Evolutionary conservation across 768 basidiomycete genomes (phyloP).

Genomic region (Tulasnella sp.): DNA sequence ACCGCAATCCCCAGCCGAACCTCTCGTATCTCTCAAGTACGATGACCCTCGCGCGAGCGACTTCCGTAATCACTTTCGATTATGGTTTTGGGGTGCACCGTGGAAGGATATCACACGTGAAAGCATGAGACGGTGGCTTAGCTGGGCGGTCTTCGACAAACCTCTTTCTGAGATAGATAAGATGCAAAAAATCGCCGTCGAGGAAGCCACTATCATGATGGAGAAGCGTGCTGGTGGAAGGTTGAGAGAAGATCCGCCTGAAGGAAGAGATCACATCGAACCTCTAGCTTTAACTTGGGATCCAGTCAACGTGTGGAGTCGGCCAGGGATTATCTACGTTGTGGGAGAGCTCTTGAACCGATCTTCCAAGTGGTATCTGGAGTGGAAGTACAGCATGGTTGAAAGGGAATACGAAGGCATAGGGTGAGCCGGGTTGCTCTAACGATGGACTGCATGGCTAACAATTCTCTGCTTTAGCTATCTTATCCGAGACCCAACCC

Average conservation of each 20-base stretch:
- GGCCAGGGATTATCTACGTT: slow-evolving; percentile 50
- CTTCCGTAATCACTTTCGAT: slow-evolving; percentile 18
- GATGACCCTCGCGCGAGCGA: slow-evolving; percentile 66
- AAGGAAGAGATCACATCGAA: slow-evolving; percentile 43
- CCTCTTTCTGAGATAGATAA: slow-evolving; percentile 43
- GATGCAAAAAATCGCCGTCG: slow-evolving; percentile 44
- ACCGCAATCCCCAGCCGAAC: slow-evolving; percentile 51
- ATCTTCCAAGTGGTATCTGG: slow-evolving; percentile 40
- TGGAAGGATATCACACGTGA: slow-evolving; percentile 62
- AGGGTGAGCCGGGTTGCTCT: slow-evolving; percentile 44
- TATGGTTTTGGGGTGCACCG: slow-evolving; percentile 61
- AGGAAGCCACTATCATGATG: slow-evolving; percentile 52
- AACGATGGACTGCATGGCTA: neutral
- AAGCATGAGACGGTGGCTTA: slow-evolving; percentile 66
- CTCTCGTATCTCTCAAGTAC: slow-evolving; percentile 47
- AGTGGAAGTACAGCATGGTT: slow-evolving; percentile 37
- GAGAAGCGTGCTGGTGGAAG: slow-evolving; percentile 63
- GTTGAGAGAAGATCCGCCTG: slow-evolving; percentile 42
- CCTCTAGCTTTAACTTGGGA: slow-evolving; percentile 73
- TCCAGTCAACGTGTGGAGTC: slow-evolving; percentile 54
- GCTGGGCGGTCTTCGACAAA: slow-evolving; percentile 74
- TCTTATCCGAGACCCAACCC: slow-evolving; percentile 58
- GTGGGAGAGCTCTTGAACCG: slow-evolving; percentile 44
- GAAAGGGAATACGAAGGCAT: slow-evolving; percentile 51
- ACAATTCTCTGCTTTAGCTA: slow-evolving; percentile 43